Conservation (phyloP, 73 alveolate species). For the Stentor coeruleus region DNA sequence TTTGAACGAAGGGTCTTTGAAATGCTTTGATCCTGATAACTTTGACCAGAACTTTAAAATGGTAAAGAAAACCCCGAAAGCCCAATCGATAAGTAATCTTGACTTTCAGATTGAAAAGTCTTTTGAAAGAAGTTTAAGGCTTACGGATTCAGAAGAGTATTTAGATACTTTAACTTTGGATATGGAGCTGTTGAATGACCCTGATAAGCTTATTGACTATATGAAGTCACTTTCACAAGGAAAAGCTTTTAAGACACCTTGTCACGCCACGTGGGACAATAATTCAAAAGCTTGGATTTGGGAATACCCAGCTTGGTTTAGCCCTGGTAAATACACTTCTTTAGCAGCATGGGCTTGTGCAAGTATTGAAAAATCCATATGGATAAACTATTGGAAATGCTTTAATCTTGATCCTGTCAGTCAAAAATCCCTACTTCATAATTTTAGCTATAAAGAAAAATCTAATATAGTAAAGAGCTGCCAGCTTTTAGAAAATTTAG, state of each 20-base stretch:
- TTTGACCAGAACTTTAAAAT: background rate
- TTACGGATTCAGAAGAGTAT: slow-evolving; percentile 24
- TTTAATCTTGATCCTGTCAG: background rate
- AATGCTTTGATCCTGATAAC: background rate
- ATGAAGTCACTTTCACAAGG: background rate
- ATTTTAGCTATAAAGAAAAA: background rate
- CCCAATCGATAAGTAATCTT: background rate
- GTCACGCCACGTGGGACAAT: background rate
- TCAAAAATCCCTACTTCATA: background rate
- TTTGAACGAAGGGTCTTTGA: background rate
- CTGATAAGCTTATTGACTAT: background rate
- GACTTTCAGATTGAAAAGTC: slow-evolving; percentile 9
- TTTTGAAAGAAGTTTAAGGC: slow-evolving; percentile 1
- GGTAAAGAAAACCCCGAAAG: background rate
- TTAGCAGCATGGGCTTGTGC: slow-evolving; percentile 29
- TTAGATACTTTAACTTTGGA: slow-evolving; percentile 19
- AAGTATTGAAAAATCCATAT: slow-evolving; percentile 19
- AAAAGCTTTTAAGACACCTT: slow-evolving; percentile 21
- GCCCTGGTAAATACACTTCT: background rate
- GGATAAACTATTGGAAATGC: slow-evolving; percentile 27
- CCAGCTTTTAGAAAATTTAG: background rate
- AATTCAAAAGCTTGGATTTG: slow-evolving; percentile 18
- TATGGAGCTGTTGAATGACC: background rate
- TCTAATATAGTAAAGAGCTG: background rate
- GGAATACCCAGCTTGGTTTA: slow-evolving; percentile 26